phyloP scores from a whole-genome alignment of 2,329 filamentous ascomycete species.

The Colletotrichum tropicale region DNA sequence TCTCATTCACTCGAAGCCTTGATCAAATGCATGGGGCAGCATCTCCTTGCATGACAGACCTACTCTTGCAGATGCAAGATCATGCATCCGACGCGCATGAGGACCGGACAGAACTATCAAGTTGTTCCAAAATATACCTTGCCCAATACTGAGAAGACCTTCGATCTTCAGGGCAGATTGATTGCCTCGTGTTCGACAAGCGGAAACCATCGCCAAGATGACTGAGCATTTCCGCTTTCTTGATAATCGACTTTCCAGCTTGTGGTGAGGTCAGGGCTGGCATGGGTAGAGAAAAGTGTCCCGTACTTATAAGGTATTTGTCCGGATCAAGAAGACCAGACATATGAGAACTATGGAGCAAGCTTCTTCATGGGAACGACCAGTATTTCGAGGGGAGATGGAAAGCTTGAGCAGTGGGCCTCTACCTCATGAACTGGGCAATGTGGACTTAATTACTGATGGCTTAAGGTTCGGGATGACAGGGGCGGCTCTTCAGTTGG shows the following conservation, averaged over 20 bases:
- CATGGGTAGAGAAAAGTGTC: neutral
- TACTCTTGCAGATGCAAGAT: neutral
- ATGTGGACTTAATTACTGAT: neutral
- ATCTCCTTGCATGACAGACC: neutral
- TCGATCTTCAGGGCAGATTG: rapidly evolving
- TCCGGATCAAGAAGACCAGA: neutral
- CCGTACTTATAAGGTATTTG: rapidly evolving
- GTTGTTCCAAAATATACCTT: neutral
- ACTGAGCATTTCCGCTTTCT: neutral
- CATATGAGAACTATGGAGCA: rapidly evolving
- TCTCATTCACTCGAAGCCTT: neutral
- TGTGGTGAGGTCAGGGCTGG: neutral
- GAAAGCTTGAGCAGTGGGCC: neutral
- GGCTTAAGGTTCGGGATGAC: neutral
- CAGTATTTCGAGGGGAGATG: neutral
- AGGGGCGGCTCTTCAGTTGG: neutral
- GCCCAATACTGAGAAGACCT: neutral
- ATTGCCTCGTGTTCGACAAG: neutral
- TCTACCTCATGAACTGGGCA: neutral
- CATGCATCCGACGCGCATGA: neutral
- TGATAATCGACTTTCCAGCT: neutral
- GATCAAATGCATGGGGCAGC: neutral
- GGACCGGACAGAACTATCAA: neutral
- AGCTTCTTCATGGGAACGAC: neutral
- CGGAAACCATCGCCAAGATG: neutral